Conservation (phyloP, 2,329 filamentous ascomycete genomes). For the Amphichorda felina region DNA sequence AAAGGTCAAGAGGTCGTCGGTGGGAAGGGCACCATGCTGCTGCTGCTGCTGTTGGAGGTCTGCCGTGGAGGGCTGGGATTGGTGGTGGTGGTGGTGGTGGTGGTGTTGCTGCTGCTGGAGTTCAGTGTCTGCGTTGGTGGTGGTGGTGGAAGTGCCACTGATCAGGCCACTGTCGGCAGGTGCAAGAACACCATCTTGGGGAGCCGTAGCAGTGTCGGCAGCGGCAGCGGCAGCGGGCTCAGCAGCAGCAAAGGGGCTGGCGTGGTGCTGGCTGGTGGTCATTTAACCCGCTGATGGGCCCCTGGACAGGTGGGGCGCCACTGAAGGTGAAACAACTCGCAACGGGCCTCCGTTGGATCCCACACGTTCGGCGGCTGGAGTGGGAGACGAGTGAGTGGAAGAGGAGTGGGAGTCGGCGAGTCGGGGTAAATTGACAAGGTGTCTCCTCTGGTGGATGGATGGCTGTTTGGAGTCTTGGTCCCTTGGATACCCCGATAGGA, state of each 20-base stretch:
- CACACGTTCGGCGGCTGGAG: too few relatives aligned
- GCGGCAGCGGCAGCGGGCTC: not conserved
- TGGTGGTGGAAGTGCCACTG: not conserved
- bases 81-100: conserved; percentile 1
- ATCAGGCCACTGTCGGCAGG: too few relatives aligned
- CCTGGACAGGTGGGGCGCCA: not conserved
- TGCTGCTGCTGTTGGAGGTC: not conserved
- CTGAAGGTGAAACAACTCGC: too few relatives aligned
- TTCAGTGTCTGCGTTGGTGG: conserved; percentile 1
- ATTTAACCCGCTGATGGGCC: conserved; percentile 1
- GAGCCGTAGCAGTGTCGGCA: not conserved
- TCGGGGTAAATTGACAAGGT: too few relatives aligned
- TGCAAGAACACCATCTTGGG: too few relatives aligned
- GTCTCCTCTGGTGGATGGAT: too few relatives aligned
- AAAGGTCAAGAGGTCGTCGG: conserved; percentile 20
- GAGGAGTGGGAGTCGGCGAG: too few relatives aligned
- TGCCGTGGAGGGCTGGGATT: not conserved
- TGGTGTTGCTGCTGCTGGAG: not conserved
- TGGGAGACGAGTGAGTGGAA: too few relatives aligned
- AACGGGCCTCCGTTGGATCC: too few relatives aligned
- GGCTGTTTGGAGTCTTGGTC: too few relatives aligned
- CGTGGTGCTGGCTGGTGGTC: not conserved
- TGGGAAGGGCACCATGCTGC: not conserved
- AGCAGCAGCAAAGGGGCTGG: not conserved
- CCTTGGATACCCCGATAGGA: too few relatives aligned